phyloP scores from a whole-genome alignment of 2,329 filamentous ascomycete genomes.

The Claviceps sorghi region DNA sequence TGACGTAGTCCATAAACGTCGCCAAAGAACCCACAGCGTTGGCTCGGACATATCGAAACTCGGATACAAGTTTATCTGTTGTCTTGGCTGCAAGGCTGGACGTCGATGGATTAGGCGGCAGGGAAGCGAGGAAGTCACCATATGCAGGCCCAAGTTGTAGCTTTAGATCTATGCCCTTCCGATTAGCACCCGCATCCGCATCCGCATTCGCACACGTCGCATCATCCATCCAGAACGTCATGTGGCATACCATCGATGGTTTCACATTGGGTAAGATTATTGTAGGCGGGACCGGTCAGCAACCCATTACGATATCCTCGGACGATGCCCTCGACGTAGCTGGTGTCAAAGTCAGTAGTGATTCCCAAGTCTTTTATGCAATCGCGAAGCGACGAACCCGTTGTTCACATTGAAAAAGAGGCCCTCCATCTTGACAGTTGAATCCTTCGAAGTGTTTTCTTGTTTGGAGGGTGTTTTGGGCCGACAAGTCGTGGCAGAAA shows the following conservation, averaged over 20 bases:
- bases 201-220: not conserved
- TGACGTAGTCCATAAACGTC: constrained; percentile 95
- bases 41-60: constrained; percentile 91
- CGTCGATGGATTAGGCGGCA: constrained; percentile 93
- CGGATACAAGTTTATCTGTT: constrained; percentile 93
- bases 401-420: constrained; percentile 90
- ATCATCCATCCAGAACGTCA: not conserved
- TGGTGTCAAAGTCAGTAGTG: constrained; percentile 27
- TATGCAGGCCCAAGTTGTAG: constrained; percentile 93
- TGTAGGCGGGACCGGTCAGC: constrained; percentile 79
- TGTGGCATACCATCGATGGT: constrained; percentile 64
- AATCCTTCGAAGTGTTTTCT: not conserved
- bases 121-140: constrained; percentile 85
- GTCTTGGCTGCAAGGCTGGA: constrained; percentile 89
- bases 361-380: constrained; percentile 6
- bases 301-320: constrained; percentile 92
- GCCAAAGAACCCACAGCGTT: constrained; percentile 84
- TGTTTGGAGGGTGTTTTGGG: not conserved
- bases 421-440: constrained; percentile 54
- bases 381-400: constrained; percentile 42
- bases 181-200: not conserved
- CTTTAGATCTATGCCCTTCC: constrained; percentile 63
- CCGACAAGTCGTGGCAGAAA: not conserved
- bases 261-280: constrained; percentile 94
- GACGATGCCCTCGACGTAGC: constrained; percentile 94